These are phyloP conservation scores for Neonectria hederae DNA, from an alignment of 2,329 filamentous ascomycete genomes.

Conservation along the genomic window DNA sequence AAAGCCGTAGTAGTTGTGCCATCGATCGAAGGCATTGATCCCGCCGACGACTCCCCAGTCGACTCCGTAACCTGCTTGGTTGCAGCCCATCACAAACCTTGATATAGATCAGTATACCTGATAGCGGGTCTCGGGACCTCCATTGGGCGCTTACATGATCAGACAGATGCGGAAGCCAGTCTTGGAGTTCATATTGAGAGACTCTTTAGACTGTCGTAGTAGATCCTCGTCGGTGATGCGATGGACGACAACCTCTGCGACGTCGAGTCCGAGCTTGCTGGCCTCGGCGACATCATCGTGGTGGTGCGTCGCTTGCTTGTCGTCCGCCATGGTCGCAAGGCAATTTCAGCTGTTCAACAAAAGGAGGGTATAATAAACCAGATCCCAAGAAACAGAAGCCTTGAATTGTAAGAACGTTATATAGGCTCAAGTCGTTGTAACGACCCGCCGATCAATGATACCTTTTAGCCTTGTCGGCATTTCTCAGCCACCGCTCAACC, in stretches of 20 bases:
- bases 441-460: neutral
- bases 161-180: slow-evolving; percentile 33
- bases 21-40: slow-evolving; percentile 36
- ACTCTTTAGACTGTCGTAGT: slow-evolving; percentile 29
- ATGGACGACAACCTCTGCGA: slow-evolving; percentile 34
- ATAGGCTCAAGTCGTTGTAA: neutral
- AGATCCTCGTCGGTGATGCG: slow-evolving; percentile 36
- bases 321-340: slow-evolving; percentile 1
- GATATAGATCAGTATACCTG: neutral
- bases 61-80: slow-evolving; percentile 32
- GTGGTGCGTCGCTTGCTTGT: slow-evolving; percentile 17
- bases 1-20: slow-evolving; percentile 38
- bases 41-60: slow-evolving; percentile 39
- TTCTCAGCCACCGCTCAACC: neutral
- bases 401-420: slow-evolving; percentile 4
- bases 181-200: slow-evolving; percentile 28
- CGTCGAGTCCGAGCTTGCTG: slow-evolving; percentile 31
- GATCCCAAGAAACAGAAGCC: neutral
- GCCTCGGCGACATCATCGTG: slow-evolving; percentile 34
- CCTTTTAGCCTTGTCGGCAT: slow-evolving; percentile 12
- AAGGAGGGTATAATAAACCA: neutral
- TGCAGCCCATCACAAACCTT: slow-evolving; percentile 15
- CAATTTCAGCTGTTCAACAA: neutral
- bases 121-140: no score
- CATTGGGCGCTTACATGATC: slow-evolving; percentile 19